Base-by-base conservation (phyloP, 345 rosid species). In the Citrus maxima region DNA sequence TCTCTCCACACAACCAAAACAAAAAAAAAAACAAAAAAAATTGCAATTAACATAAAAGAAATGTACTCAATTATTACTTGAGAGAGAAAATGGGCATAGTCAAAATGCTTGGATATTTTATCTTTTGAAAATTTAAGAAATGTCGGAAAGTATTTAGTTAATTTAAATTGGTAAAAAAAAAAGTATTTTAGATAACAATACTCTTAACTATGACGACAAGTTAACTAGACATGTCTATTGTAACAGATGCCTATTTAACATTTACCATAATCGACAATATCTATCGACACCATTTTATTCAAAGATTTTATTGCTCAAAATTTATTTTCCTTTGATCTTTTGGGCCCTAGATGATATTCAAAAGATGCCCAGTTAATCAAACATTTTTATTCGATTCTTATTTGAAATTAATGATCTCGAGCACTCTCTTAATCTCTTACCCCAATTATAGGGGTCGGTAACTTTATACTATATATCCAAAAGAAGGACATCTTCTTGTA, bases 401-500 rank as follows among this genome's bases (percentile, higher is more conserved):
- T 10, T 49, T 10, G 6, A 18, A 25, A 27, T 59, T 3, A 12
- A 5, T 34, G 5, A 49, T 2, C 10, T 10, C 61, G 38, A 73
- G 73, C 65, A 70, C 72, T 78, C 32, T 72, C 58, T 58, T 25
- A 65, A 67, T 81, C 30, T 67, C 49, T 56, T 21, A 27, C 55
- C 22, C 64, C 80, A 54, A 77, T 74, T 69, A 69, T 37, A 54
- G 61, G 71, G 22, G 16, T 34, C 21, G 9, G 18, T 8, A 70
- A 59, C 80, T 80, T 75, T 78, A 62, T 22, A 66, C 10, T 35
- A 30, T 13, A 27, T 73, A 70, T 73, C 72, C 72, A 79, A 71
- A 65, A 80, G 70, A 60, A 68, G 86, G 79, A 63, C 35, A 76
- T 82, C 59, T 71, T 73, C 79, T 76, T 78, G 59, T 81, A 34